Base-by-base conservation (phyloP, 2,329 filamentous ascomycete genomes). In the Botrytis fragariae region DNA sequence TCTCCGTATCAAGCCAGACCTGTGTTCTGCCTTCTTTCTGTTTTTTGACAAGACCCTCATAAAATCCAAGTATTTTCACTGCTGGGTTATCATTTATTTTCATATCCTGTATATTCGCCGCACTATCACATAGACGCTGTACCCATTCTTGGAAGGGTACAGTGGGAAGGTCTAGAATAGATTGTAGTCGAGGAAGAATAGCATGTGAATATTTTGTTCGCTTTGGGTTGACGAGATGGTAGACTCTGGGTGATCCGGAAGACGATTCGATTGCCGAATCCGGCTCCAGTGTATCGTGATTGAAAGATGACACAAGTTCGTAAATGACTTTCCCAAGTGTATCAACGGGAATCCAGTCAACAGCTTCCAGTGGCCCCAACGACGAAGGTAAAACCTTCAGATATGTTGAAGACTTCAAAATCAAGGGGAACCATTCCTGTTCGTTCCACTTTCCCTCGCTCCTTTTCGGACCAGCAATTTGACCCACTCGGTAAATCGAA, bases 401-500 rank as follows among this genome's bases (percentile, higher is more conserved):
- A 20, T 72, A 57, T 5, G 18, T 61, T 35, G 63, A 72, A 1
- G 39, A 60, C 32, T 39, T 57, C 4, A 72, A 2, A 16, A 72
- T 67, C 9, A 59, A 29, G 8, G 71, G 63, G 39, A 72, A 45
- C 51, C 51, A 69, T 45, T 69, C 63, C 10, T 57, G 32, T 59
- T 67, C 29, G 4, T 72, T 72, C 71, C 63, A 72, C 22, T 60
- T 67, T 10, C 71, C 71, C 2, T 37, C 9, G 20, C 39, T n/a
- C 9, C 45, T 61, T 35, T 57, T 69, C 2, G 72, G 67, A 0
- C 85, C 85, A 1, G 80, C 85, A 57, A 87, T 83, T 78, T 87
- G 86, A 0, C 85, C 85, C 0, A 87, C 83, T 1, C 86, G 83
- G 44, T 85, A 81, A 25, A 84, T 78, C 7, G 81, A 81, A 2